These are phyloP conservation scores for Candida neerlandica DNA, from an alignment of 1,139 yeast genomes.

Conservation along the genomic window DNA sequence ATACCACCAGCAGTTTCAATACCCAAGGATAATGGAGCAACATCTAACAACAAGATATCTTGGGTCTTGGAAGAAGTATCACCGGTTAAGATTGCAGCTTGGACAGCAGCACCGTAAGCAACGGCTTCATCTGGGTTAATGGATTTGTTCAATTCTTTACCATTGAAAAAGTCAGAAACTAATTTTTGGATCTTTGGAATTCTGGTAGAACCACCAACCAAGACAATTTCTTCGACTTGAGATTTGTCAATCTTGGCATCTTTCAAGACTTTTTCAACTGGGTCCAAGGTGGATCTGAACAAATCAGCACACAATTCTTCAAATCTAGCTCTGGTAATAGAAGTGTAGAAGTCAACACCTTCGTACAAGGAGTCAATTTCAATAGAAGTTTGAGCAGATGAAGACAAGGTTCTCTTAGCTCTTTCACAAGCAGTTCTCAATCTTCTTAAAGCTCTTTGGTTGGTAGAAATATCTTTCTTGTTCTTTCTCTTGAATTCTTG, in stretches of 20 bases:
- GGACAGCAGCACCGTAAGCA: constrained; percentile 50
- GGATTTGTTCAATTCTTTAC: constrained; percentile 48
- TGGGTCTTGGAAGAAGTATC: constrained; percentile 77
- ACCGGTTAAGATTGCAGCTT: constrained; percentile 68
- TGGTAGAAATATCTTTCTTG: constrained; percentile 38
- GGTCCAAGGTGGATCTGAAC: constrained; percentile 46
- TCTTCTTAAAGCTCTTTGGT: constrained; percentile 45
- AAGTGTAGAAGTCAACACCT: constrained; percentile 45
- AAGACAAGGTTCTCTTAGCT: constrained; percentile 46
- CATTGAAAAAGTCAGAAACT: constrained; percentile 47
- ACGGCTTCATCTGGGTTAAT: constrained; percentile 51
- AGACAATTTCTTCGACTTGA: constrained; percentile 41
- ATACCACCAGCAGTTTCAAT: constrained; percentile 97
- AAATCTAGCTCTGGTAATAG: constrained; percentile 48
- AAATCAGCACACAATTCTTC: constrained; percentile 48
- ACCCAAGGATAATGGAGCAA: constrained; percentile 90
- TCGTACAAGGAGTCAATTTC: constrained; percentile 44
- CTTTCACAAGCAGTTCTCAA: constrained; percentile 48
- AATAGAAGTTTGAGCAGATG: constrained; percentile 43
- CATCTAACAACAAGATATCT: constrained; percentile 87
- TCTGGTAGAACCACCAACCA: constrained; percentile 50
- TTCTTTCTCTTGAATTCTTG: constrained; percentile 43
- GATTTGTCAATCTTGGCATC: constrained; percentile 46
- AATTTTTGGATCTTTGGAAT: constrained; percentile 48
- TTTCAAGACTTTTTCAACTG: constrained; percentile 46